A percentile compares a stretch with the other conserved stretches of the same genome.
Conservation (phyloP, 257 asterid species). For the Plectranthus barbatus region DNA sequence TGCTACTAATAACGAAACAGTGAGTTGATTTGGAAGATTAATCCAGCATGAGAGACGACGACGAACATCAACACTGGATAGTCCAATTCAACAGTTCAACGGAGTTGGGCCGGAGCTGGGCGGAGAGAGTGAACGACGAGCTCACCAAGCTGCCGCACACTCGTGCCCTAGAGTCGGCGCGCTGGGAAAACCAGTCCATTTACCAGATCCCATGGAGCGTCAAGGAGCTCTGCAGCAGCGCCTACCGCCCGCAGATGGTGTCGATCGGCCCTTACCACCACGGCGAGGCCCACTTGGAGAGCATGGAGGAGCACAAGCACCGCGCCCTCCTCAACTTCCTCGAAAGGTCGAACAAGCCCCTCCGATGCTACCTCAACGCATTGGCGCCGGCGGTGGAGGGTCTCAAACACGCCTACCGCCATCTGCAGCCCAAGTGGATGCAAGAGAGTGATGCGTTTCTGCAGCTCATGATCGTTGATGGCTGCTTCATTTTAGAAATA, state of each 20-base stretch:
- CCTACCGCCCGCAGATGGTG: slow-evolving; percentile 25
- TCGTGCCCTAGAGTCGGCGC: neutral
- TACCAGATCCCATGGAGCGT: slow-evolving; percentile 20
- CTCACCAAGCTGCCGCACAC: neutral
- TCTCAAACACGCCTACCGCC: neutral
- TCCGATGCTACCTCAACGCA: neutral
- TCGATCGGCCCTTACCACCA: slow-evolving; percentile 40
- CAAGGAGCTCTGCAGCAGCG: neutral
- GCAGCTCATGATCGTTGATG: neutral
- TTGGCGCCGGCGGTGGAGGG: neutral
- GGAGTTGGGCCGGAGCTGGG: neutral
- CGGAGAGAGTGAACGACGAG: neutral
- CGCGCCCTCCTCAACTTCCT: slow-evolving; percentile 23
- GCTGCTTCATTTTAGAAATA: neutral
- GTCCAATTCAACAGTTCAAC: too few relatives aligned
- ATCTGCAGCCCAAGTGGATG: neutral
- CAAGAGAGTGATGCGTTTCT: neutral
- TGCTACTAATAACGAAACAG: too few relatives aligned
- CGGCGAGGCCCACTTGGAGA: neutral
- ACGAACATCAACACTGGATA: neutral
- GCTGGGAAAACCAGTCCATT: slow-evolving; percentile 23
- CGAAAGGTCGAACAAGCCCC: slow-evolving; percentile 2
- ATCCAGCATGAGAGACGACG: neutral
- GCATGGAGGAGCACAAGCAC: slow-evolving; percentile 26
- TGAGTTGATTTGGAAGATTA: too few relatives aligned